Evolutionary conservation across 192 early-diverging fungal species (phyloP).

Genomic region (Coemansia sp.): DNA sequence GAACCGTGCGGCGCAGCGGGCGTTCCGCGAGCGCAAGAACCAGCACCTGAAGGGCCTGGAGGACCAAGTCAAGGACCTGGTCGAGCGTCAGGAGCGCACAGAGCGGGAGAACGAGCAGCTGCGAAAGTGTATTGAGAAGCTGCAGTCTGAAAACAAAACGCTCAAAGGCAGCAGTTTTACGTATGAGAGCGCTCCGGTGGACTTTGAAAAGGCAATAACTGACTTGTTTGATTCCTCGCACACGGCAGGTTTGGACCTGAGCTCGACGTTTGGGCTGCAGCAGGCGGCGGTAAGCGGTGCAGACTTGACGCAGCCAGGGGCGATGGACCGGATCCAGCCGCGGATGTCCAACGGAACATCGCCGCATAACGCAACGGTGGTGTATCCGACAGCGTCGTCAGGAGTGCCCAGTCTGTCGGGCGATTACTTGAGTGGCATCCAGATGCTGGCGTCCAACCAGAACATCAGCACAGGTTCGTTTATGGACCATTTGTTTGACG

Average conservation of each 20-base stretch:
- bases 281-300: slow-evolving; percentile 35
- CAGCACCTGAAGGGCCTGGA: slow-evolving; percentile 81
- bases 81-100: slow-evolving; percentile 59
- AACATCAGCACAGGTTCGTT: slow-evolving; percentile 52
- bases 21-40: slow-evolving; percentile 85
- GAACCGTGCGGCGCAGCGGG: slow-evolving; percentile 87
- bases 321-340: slow-evolving; percentile 15
- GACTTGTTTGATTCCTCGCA: slow-evolving; percentile 32
- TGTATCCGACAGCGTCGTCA: slow-evolving; percentile 27
- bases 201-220: slow-evolving; percentile 41
- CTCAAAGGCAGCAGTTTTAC: slow-evolving; percentile 40
- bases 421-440: slow-evolving; percentile 38
- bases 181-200: slow-evolving; percentile 34
- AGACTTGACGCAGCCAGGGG: slow-evolving; percentile 32
- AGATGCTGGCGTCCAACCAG: slow-evolving; percentile 48
- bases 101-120: slow-evolving; percentile 50
- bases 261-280: slow-evolving; percentile 35
- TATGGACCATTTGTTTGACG: slow-evolving; percentile 30
- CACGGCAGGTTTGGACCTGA: slow-evolving; percentile 19
- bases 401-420: slow-evolving; percentile 16
- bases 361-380: slow-evolving; percentile 30
- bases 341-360: slow-evolving; percentile 8
- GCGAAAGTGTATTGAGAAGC: slow-evolving; percentile 30
- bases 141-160: slow-evolving; percentile 41
- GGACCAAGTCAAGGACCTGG: slow-evolving; percentile 66